Evolutionary conservation across 306 rosid genomes (phyloP).

Genomic region (Senna siamea): DNA sequence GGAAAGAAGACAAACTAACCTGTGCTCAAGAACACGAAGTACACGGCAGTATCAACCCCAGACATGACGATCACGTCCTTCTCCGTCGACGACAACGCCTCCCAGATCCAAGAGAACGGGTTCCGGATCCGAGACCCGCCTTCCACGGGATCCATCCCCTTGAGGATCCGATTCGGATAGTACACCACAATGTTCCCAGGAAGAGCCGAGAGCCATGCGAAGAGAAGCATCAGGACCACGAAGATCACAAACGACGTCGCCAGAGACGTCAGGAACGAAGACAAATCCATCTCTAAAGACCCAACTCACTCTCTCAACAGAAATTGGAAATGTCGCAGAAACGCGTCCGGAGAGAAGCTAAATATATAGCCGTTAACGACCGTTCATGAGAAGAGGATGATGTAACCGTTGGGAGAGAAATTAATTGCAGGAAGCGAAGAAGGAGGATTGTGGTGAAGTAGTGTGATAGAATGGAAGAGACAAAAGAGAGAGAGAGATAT

Average conservation of each 20-base stretch:
- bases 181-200: conserved; percentile 85
- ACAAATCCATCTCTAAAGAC: conserved; percentile 64
- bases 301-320: not conserved
- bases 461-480: too few relatives aligned
- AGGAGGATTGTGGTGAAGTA: too few relatives aligned
- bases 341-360: too few relatives aligned
- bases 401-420: too few relatives aligned
- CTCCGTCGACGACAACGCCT: conserved; percentile 73
- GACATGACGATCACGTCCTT: conserved; percentile 65
- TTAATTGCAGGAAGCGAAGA: not conserved
- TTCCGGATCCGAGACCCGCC: conserved; percentile 54
- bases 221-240: conserved; percentile 67
- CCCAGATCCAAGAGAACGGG: conserved; percentile 85
- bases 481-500: not conserved
- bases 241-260: conserved; percentile 84
- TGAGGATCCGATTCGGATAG: conserved; percentile 89
- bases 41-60: conserved; percentile 94
- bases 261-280: conserved; percentile 82
- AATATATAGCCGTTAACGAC: too few relatives aligned
- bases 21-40: conserved; percentile 81
- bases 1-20: conserved; percentile 63
- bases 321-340: too few relatives aligned
- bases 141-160: conserved; percentile 66
- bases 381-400: conserved; percentile 6
- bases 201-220: conserved; percentile 58